Evolutionary conservation across 352 stramenopile genomes (phyloP).

Genomic region (Globisporangium sylvaticum): DNA sequence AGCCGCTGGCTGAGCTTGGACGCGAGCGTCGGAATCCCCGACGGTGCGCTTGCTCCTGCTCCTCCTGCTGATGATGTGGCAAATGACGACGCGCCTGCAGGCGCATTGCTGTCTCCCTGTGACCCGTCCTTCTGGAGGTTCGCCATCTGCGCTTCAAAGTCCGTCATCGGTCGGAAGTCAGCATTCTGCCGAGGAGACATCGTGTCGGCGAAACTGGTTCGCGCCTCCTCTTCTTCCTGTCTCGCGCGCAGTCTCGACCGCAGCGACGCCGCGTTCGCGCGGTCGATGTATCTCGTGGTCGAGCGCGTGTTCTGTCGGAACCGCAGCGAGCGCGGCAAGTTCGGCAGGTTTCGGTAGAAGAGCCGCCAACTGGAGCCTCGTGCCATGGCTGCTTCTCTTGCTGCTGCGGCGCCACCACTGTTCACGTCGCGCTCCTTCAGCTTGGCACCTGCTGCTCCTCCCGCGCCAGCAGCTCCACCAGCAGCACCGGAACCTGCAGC

Average conservation of each 20-base stretch:
- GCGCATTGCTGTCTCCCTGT: slow-evolving; percentile 3
- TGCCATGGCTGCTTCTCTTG: background rate
- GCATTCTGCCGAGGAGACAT: slow-evolving; percentile 25
- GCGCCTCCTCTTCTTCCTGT: slow-evolving; percentile 42
- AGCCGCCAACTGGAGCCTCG: slow-evolving; percentile 44
- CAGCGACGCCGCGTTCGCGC: slow-evolving; percentile 61
- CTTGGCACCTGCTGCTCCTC: slow-evolving; percentile 9
- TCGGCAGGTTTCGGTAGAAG: slow-evolving; percentile 72
- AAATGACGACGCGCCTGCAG: slow-evolving; percentile 15
- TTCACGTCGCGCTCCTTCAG: slow-evolving; percentile 7
- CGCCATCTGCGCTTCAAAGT: slow-evolving; percentile 56
- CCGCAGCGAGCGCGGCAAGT: slow-evolving; percentile 52
- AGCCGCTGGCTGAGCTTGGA: slow-evolving; percentile 28
- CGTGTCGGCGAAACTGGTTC: slow-evolving; percentile 26
- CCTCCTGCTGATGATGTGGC: background rate
- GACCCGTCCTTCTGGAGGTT: slow-evolving; percentile 2
- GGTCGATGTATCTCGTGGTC: slow-evolving; percentile 74
- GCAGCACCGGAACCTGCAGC: slow-evolving; percentile 7
- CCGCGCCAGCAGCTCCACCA: background rate
- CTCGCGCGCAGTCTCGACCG: slow-evolving; percentile 46
- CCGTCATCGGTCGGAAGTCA: slow-evolving; percentile 26
- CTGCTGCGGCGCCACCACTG: background rate
- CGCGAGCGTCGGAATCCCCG: slow-evolving; percentile 19
- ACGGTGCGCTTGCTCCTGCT: background rate
- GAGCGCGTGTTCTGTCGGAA: slow-evolving; percentile 78